These are phyloP conservation scores for Globisporangium sylvaticum DNA, from an alignment of 352 stramenopile genomes.

Conservation along the genomic window DNA sequence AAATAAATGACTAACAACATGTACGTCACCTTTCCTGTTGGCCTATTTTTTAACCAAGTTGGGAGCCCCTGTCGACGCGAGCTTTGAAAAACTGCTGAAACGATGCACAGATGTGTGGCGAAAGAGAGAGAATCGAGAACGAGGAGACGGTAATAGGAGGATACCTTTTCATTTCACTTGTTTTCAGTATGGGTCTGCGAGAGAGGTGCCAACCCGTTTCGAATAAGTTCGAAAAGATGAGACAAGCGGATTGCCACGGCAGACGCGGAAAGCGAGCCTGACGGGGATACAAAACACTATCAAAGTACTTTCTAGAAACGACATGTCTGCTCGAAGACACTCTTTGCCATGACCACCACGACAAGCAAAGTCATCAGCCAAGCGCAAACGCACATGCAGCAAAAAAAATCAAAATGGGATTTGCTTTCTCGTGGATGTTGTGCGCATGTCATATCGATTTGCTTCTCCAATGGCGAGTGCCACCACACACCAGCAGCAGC, in stretches of 20 bases:
- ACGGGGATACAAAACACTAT: neutral
- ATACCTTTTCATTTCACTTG: too few species aligned
- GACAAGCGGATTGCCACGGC: neutral
- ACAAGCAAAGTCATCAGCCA: neutral
- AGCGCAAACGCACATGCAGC: neutral
- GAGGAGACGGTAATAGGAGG: too few species aligned
- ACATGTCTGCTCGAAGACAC: neutral
- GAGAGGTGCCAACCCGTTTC: too few species aligned
- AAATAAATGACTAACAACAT: too few species aligned
- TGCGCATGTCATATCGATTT: slow-evolving; percentile 7
- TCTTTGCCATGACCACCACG: neutral
- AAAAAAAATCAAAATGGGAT: slow-evolving; percentile 6
- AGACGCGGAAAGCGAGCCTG: neutral
- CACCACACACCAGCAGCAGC: neutral
- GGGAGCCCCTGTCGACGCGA: too few species aligned
- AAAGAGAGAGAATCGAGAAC: too few species aligned
- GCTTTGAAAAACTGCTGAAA: too few species aligned
- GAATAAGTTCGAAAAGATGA: neutral
- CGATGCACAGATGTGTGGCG: too few species aligned
- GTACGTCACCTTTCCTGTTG: too few species aligned
- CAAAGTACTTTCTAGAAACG: neutral
- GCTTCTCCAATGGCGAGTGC: neutral
- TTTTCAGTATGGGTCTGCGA: too few species aligned
- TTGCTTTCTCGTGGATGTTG: neutral
- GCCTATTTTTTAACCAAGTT: too few species aligned